A percentile compares a stretch with the other conserved stretches of the same genome.
phyloP scores from a whole-genome alignment of 306 rosid species.

The Sindora glabra region DNA sequence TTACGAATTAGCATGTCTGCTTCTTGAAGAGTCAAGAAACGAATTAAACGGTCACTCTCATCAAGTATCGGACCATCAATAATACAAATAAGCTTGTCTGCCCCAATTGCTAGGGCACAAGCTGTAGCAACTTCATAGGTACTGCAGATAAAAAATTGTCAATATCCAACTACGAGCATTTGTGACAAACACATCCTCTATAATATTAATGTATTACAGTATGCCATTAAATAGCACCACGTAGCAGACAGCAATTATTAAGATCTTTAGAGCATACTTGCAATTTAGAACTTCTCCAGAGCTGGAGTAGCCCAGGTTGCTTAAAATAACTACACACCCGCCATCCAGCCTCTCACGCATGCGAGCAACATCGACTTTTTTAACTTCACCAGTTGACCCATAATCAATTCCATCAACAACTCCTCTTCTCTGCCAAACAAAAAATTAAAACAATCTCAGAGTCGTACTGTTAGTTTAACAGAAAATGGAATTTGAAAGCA shows the following conservation, averaged over 20 bases:
- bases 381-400: conserved; percentile 97
- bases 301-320: conserved; percentile 96
- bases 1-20: conserved; percentile 81
- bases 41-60: conserved; percentile 69
- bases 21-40: conserved; percentile 83
- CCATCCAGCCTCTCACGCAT: conserved; percentile 96
- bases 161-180: conserved; percentile 14
- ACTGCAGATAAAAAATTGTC: conserved; percentile 41
- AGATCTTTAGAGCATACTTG: conserved; percentile 68
- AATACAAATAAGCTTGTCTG: conserved; percentile 86
- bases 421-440: conserved; percentile 73
- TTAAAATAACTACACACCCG: conserved; percentile 85
- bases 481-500: background rate
- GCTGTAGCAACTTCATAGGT: conserved; percentile 97
- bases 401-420: conserved; percentile 84
- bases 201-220: background rate
- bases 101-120: conserved; percentile 86
- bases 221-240: background rate
- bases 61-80: conserved; percentile 92
- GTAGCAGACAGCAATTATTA: conserved; percentile 8
- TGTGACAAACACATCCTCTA: no score
- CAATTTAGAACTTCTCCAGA: conserved; percentile 95
- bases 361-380: conserved; percentile 71
- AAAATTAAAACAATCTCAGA: conserved; percentile 7
- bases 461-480: conserved; percentile 3